phyloP scores from a whole-genome alignment of 2,329 filamentous ascomycete species.

The Colletotrichum magnum region DNA sequence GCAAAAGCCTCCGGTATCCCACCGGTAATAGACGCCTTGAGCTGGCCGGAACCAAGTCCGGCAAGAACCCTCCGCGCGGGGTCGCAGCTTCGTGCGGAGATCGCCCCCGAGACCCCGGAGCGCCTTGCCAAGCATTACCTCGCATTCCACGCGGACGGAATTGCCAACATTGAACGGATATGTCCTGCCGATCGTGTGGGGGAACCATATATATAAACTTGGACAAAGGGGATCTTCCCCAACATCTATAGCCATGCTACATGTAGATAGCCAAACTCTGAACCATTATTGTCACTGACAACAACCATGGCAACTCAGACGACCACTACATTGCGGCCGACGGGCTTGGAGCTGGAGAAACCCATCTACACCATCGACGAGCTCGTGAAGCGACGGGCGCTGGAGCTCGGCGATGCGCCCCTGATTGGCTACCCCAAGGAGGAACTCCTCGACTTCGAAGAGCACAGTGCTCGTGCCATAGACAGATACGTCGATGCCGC shows the following conservation, averaged over 20 bases:
- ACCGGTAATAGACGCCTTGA: slow-evolving; percentile 2
- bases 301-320: slow-evolving; percentile 4
- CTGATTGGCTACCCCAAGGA: slow-evolving; percentile 9
- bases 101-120: slow-evolving; percentile 9
- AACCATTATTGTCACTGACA: no score
- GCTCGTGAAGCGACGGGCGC: slow-evolving; percentile 2
- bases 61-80: background rate
- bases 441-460: slow-evolving; percentile 7
- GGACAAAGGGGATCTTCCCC: background rate
- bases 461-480: background rate
- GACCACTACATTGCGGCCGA: slow-evolving; percentile 1
- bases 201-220: slow-evolving; percentile 10
- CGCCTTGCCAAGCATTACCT: slow-evolving; percentile 8
- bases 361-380: slow-evolving; percentile 18
- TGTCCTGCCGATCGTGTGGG: slow-evolving; percentile 10
- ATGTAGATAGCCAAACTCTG: no score
- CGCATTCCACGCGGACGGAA: slow-evolving; percentile 19
- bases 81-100: background rate
- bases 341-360: background rate
- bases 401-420: slow-evolving; percentile 3
- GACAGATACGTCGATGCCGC: slow-evolving; percentile 18
- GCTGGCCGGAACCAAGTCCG: background rate
- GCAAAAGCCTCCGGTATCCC: background rate
- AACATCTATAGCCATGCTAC: no score
- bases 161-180: slow-evolving; percentile 15